Evolutionary conservation across 768 basidiomycete species (phyloP), one percentile per base, ranked within the genome.

Genomic region (Naganishia kalamii): DNA sequence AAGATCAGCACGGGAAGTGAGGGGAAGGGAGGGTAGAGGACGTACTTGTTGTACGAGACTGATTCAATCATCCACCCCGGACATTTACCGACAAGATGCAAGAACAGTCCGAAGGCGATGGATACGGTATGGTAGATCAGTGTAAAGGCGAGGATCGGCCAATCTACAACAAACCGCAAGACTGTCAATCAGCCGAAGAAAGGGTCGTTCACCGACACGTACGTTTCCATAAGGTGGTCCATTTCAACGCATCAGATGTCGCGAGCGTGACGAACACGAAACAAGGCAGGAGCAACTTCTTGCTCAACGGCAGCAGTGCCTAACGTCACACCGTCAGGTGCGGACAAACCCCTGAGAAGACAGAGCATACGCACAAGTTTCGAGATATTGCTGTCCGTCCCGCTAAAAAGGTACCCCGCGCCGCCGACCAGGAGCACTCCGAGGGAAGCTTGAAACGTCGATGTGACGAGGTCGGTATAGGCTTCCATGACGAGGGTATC

Each of bases 1-100:
- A 46, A 33, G 27, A 11, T n/a, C 43, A 44, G 7, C 19, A 19
- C 13, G n/a, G n/a, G 32, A 23, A 8, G 27, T 21, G 19, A 35
- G 25, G n/a, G n/a, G 1, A 57, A n/a, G 30, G 35, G n/a, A 19
- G 15, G 12, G 10, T 7, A 23, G 2, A 17, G 15, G 23, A 65
- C 72, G 40, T 33, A 77, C 74, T 75, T 74, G 69, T 75, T 75
- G 60, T 62, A 74, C 0, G 69, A 65, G 17, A 74, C 21, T 0
- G 70, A 60, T 40, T 73, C 72, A 4, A 70, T 62, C 4, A 73
- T 60, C 76, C 76, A 77, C 4, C 32, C 37, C 0, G 73, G 74
- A 7, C 67, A 63, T 5, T 61, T 63, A 8, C 51, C 66, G 40
- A 64, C 71, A 19, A 69, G 65, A 12, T 46, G 44, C 7, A 70